These are phyloP conservation scores for Teunomyces lycoperdinae DNA, from an alignment of 805 yeast genomes.

Conservation along the genomic window DNA sequence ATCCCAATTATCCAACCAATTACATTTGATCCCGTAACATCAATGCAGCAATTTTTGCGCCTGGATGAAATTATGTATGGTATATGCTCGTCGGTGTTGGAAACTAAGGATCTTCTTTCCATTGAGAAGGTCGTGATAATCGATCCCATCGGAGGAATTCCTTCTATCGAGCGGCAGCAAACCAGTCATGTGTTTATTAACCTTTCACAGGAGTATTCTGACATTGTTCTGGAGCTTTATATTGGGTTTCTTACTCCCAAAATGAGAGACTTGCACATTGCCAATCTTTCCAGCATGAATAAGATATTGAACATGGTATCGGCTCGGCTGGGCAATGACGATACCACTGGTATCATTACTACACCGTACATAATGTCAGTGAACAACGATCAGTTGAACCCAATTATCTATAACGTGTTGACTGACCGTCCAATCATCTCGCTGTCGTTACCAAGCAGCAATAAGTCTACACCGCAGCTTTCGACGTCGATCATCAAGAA, in stretches of 20 bases:
- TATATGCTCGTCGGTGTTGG: constrained; percentile 21
- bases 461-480: constrained; percentile 53
- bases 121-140: constrained; percentile 81
- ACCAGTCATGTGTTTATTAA: constrained; percentile 88
- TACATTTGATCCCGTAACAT: constrained; percentile 5
- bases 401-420: constrained; percentile 82
- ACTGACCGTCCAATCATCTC: constrained; percentile 91
- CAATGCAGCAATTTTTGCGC: constrained; percentile 24
- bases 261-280: constrained; percentile 53
- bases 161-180: constrained; percentile 75
- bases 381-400: constrained; percentile 59
- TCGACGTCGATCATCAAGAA: constrained; percentile 77
- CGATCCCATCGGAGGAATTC: constrained; percentile 87
- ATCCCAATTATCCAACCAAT: constrained; percentile 70
- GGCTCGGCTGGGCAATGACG: constrained; percentile 33
- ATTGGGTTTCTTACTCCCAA: constrained; percentile 51
- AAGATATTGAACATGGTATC: constrained; percentile 51
- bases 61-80: constrained; percentile 23
- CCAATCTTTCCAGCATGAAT: constrained; percentile 67
- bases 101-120: constrained; percentile 35
- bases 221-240: constrained; percentile 59
- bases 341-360: constrained; percentile 79
- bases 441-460: constrained; percentile 76
- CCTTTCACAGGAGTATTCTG: constrained; percentile 74
- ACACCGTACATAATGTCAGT: constrained; percentile 73